Evolutionary conservation across 2,329 filamentous ascomycete species (phyloP).

Genomic region (Truncatella angustata): DNA sequence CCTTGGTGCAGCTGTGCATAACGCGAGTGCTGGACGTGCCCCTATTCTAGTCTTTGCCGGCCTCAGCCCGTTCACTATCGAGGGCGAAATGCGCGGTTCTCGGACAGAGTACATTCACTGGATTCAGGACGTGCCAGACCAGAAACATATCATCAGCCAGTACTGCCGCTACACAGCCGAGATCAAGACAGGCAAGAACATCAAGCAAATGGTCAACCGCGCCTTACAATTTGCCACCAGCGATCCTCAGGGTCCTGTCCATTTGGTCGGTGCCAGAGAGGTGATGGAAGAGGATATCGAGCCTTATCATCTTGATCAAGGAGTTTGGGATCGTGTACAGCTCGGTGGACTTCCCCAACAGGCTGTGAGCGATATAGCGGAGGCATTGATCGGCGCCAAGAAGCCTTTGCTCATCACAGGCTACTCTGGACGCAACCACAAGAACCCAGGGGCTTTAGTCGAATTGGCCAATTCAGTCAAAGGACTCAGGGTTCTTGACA

Average conservation of each 20-base stretch:
- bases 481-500: slow-evolving; percentile 70
- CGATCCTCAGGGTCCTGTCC: slow-evolving; percentile 76
- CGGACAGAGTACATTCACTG: slow-evolving; percentile 84
- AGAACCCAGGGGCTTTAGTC: slow-evolving; percentile 59
- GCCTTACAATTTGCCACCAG: slow-evolving; percentile 79
- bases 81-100: slow-evolving; percentile 75
- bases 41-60: slow-evolving; percentile 79
- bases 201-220: slow-evolving; percentile 87
- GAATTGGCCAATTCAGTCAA: slow-evolving; percentile 66
- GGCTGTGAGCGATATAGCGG: slow-evolving; percentile 59
- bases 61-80: slow-evolving; percentile 71
- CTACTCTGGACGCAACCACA: slow-evolving; percentile 68
- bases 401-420: slow-evolving; percentile 70
- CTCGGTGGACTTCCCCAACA: slow-evolving; percentile 56
- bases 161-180: slow-evolving; percentile 84
- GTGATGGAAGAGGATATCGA: slow-evolving; percentile 83
- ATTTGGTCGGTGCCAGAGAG: slow-evolving; percentile 75
- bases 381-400: slow-evolving; percentile 61
- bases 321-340: slow-evolving; percentile 68
- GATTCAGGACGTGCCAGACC: slow-evolving; percentile 81
- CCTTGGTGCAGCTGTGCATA: slow-evolving; percentile 75
- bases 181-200: slow-evolving; percentile 79
- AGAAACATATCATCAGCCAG: slow-evolving; percentile 76
- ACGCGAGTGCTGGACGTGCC: slow-evolving; percentile 70
- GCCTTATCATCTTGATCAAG: slow-evolving; percentile 67